Conservation (phyloP, 1,284 basidiomycete genomes). For the Papiliotrema fonsecae region DNA sequence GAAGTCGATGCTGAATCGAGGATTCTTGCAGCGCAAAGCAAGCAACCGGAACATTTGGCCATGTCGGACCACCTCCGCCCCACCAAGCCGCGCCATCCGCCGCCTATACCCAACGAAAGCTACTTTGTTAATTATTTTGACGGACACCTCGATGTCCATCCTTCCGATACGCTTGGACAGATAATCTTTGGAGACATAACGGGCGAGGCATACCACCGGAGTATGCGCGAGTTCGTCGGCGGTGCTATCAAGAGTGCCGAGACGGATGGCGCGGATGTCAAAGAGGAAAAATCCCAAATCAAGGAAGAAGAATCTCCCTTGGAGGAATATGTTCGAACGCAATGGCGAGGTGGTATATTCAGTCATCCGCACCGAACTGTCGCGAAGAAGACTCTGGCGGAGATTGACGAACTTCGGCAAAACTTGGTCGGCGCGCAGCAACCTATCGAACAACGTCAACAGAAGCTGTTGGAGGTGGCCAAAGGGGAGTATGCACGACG, state of each 20-base stretch:
- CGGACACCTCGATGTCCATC: constrained; percentile 4
- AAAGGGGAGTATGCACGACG: constrained; percentile 19
- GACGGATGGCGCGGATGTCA: not conserved
- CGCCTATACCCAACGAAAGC: not conserved
- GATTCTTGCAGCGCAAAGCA: not conserved
- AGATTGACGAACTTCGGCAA: constrained; percentile 6
- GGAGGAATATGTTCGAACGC: constrained; percentile 24
- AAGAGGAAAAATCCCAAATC: not conserved
- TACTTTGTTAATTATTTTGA: constrained; percentile 34
- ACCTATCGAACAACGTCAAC: no score
- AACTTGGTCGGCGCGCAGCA: no score
- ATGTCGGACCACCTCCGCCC: constrained; percentile 31
- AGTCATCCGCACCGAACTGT: not conserved
- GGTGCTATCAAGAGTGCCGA: constrained; percentile 30
- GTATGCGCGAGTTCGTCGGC: constrained; percentile 35
- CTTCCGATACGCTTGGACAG: constrained; percentile 18
- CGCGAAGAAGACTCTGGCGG: constrained; percentile 8
- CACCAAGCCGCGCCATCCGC: not conserved
- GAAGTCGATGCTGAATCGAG: constrained; percentile 27
- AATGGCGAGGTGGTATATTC: constrained; percentile 30
- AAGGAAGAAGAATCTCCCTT: constrained; percentile 6
- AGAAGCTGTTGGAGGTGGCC: constrained; percentile 6
- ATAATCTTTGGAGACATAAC: constrained; percentile 27
- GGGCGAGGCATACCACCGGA: constrained; percentile 42
- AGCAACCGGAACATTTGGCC: constrained; percentile 4